Base-by-base conservation (phyloP, 2,329 filamentous ascomycete species). In the Aspergillus candidus region DNA sequence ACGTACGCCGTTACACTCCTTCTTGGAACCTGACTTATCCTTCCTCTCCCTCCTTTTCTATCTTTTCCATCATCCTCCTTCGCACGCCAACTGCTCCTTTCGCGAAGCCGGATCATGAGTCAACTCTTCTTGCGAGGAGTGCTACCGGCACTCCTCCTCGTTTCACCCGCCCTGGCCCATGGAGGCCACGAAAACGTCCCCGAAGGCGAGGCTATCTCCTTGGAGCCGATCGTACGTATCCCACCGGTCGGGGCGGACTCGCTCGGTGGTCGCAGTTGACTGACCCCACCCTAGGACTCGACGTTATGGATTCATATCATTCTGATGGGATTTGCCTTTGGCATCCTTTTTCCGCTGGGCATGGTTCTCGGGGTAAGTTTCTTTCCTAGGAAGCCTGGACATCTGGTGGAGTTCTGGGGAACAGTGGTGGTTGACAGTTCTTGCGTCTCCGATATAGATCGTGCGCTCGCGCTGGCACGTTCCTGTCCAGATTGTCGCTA, bases 241-340 rank as follows among this genome's bases (percentile, higher is more conserved):
- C 29, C 14, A 14, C 22, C 12, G 12, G 18, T 18, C 18, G 18
- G 3, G 29, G 18, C 31, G 13, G 11, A 33, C 32, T 33, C 10
- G 11, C 35, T 12, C 18, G 14, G n/a, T 11, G 27, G n/a, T 27
- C 11, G 29, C 38, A 15, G 13, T 33, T n/a, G 40, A 41, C 51
- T 51, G 39, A 48, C 43, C 32, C 35, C 7, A 17, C 2, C 30
- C 22, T 31, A 79, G 74, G 93, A 97, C 66, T 77, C 83, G 34
- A 88, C 82, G 58, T 69, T 98, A 79, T 98, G 93, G 93, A 76
- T 84, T 55, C 93, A 98, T 69, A 97, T 98, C 60, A 76, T 95
- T 48, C 68, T 94, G 36, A 90, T 95, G 76, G 84, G 83, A 65
- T 61, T 93, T 46, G 82, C 89, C 46, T 97, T 94, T 74, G 93